Evolutionary conservation across 2,329 filamentous ascomycete species (phyloP).

Genomic region (Aspergillus candidus): DNA sequence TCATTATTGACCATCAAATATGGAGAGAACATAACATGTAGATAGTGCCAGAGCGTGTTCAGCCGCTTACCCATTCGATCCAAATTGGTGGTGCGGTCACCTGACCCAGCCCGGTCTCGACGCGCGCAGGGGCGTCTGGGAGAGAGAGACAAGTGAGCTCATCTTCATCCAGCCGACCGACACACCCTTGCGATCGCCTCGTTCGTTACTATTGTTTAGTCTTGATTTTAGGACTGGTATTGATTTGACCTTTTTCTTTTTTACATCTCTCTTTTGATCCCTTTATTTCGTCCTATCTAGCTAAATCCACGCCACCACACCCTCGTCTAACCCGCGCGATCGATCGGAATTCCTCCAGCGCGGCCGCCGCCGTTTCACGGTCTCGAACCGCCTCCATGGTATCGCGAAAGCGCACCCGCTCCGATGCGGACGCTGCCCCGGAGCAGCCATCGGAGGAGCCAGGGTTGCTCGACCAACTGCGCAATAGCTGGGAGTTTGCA

Average conservation of each 20-base stretch:
- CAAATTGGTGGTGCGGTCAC: conserved; percentile 13
- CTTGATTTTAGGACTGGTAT: conserved; percentile 1
- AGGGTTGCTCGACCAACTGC: conserved; percentile 58
- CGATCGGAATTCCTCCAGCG: conserved; percentile 11
- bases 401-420: conserved; percentile 51
- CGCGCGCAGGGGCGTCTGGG: conserved; percentile 18
- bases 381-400: conserved; percentile 41
- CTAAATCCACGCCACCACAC: not conserved
- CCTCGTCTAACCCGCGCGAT: not conserved
- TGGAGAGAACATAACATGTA: too few relatives aligned
- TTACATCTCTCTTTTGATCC: not conserved
- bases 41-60: too few relatives aligned
- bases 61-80: too few relatives aligned
- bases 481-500: conserved; percentile 94
- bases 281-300: not conserved
- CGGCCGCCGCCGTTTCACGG: conserved; percentile 23
- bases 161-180: conserved; percentile 24
- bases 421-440: conserved; percentile 50
- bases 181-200: conserved; percentile 13
- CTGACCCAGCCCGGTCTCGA: conserved; percentile 25
- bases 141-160: conserved; percentile 20
- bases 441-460: conserved; percentile 33
- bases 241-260: not conserved
- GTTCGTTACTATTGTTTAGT: not conserved
- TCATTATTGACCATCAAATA: too few relatives aligned